A percentile compares a stretch with the other conserved stretches of the same genome.
Conservation (phyloP, 1,139 yeast genomes). For the Pichia sp. region DNA sequence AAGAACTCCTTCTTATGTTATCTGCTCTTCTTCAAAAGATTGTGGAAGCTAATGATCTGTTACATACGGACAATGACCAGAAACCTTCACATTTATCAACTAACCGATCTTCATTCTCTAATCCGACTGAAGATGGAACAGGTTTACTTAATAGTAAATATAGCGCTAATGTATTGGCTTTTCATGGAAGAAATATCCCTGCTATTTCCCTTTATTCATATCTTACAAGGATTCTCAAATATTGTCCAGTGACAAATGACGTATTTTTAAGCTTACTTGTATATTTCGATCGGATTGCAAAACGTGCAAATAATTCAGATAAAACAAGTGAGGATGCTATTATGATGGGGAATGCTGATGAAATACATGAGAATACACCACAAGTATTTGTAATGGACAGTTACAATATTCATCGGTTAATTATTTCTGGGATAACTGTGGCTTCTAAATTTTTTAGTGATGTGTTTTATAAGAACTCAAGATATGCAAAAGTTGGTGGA, state of each 20-base stretch:
- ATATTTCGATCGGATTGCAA: conserved; percentile 90
- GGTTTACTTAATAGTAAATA: conserved; percentile 37
- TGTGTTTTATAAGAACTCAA: conserved; percentile 88
- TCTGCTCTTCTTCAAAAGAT: conserved; percentile 80
- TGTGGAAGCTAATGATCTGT: conserved; percentile 83
- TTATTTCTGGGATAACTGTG: conserved; percentile 95
- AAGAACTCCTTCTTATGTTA: conserved; percentile 76
- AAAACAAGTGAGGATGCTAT: conserved; percentile 17
- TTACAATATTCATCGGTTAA: conserved; percentile 86
- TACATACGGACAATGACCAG: conserved; percentile 36
- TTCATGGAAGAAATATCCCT: conserved; percentile 94
- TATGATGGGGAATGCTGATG: conserved; percentile 18
- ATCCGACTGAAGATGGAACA: conserved; percentile 8
- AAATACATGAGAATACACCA: conserved; percentile 8
- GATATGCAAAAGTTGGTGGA: conserved; percentile 98
- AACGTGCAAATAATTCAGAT: conserved; percentile 63
- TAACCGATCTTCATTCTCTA: background rate
- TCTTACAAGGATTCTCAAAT: conserved; percentile 81
- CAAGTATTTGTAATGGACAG: conserved; percentile 93
- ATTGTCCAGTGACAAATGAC: conserved; percentile 97
- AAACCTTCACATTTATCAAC: background rate
- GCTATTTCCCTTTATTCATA: conserved; percentile 89
- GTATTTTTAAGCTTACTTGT: conserved; percentile 85
- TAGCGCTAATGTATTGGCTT: conserved; percentile 74
- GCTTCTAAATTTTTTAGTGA: conserved; percentile 94